Base-by-base conservation (phyloP, 768 basidiomycete genomes). In the Cytidiella melzeri region DNA sequence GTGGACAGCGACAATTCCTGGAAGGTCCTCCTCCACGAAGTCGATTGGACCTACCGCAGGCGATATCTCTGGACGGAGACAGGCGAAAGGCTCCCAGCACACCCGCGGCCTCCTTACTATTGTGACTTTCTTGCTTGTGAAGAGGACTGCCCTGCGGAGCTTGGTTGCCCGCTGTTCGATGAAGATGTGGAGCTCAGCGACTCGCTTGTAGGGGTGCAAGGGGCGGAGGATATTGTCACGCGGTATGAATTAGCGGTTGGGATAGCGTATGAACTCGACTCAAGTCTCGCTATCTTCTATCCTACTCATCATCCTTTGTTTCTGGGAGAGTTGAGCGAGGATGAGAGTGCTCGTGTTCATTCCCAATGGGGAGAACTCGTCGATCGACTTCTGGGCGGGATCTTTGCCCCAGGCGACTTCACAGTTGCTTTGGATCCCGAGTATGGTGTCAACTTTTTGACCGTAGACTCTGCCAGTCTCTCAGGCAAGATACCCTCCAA, bases 321-420 rank as follows among this genome's bases (percentile, higher is more conserved):
- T 41, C 37, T 39, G 18, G 48, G 30, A 20, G 53, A 55, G n/a
- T 54, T 72, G 18, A 63, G 69, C 39, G 67, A 73, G 44, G 61
- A 66, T 10, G 66, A 66, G 15, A 48, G 73, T 27, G 50, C 57
- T 36, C 54, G 57, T 5, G 66, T 59, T 42, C 72, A 64, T 56
- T 60, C 70, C 52, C 63, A 55, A 27, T 81, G 77, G 77, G 60
- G 70, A 18, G 62, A 67, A 20, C 60, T 71, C 30, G 64, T 73
- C 37, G 67, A 69, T 51, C 69, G 67, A 54, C 61, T 79, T 48
- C 62, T 73, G 26, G 69, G 68, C 37, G 65, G 48, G 52, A 52
- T 59, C 15, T 51, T 58, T 38, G 43, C 52, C 41, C 55, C 45
- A 19, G 48, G 52, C 0, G 50, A 55, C 24, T 54, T 56, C 27